These are phyloP conservation scores for Metschnikowia proteae DNA, from an alignment of 805 yeast genomes.

Conservation along the genomic window DNA sequence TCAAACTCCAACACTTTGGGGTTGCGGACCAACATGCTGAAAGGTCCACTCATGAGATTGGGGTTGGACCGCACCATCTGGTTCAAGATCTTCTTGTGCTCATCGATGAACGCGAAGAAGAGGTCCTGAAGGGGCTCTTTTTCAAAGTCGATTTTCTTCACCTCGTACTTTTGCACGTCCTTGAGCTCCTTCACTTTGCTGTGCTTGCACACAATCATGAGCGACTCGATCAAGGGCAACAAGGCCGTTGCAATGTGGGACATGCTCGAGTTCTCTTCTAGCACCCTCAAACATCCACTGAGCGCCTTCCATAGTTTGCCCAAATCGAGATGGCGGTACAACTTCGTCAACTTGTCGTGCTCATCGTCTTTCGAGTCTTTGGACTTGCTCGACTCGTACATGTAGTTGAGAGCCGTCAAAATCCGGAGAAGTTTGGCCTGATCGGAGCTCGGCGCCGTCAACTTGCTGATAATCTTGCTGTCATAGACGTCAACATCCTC, in stretches of 20 bases:
- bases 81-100: slow-evolving; percentile 81
- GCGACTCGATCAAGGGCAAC: slow-evolving; percentile 82
- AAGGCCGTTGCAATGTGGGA: slow-evolving; percentile 65
- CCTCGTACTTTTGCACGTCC: slow-evolving; percentile 58
- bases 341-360: slow-evolving; percentile 47
- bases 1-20: slow-evolving; percentile 92
- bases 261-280: slow-evolving; percentile 56
- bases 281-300: slow-evolving; percentile 62
- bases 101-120: slow-evolving; percentile 83
- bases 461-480: slow-evolving; percentile 55
- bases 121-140: slow-evolving; percentile 72
- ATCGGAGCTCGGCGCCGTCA: slow-evolving; percentile 76
- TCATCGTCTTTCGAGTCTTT: slow-evolving; percentile 22
- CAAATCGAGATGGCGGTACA: slow-evolving; percentile 66
- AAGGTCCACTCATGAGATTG: slow-evolving; percentile 92
- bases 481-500: slow-evolving; percentile 33
- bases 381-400: slow-evolving; percentile 47
- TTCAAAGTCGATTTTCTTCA: slow-evolving; percentile 59
- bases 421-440: slow-evolving; percentile 86
- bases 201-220: slow-evolving; percentile 96
- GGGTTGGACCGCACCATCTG: slow-evolving; percentile 90
- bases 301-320: slow-evolving; percentile 84
- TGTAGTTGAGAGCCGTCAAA: slow-evolving; percentile 81
- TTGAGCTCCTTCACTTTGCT: slow-evolving; percentile 58
- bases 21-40: slow-evolving; percentile 80